Percentiles rank a stretch among this genome's conserved stretches.
These are phyloP conservation scores for Termitomyces bulborhizus DNA, from an alignment of 768 basidiomycete genomes.

Conservation along the genomic window DNA sequence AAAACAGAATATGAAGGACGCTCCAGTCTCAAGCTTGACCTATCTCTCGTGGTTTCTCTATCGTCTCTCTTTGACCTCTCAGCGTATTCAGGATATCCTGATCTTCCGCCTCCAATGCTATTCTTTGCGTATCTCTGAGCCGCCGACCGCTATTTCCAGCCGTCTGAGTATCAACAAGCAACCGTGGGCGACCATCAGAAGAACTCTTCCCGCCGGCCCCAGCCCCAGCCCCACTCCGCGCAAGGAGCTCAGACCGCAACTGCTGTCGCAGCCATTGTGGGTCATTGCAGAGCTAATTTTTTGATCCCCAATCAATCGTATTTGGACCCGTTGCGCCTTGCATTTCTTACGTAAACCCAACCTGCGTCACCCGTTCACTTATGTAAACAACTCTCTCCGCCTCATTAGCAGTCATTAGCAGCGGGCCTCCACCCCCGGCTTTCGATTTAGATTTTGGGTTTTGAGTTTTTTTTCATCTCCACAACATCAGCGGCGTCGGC, in stretches of 20 bases:
- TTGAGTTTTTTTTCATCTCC: no score
- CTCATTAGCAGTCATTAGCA: no score
- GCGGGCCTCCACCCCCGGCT: no score
- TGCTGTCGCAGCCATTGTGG: no score
- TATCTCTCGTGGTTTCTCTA: slow-evolving; percentile 86
- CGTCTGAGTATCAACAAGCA: slow-evolving; percentile 65
- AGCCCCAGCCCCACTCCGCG: slow-evolving; percentile 10
- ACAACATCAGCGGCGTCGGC: no score
- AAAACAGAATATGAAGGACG: background rate
- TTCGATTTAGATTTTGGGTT: no score
- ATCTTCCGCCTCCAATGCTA: slow-evolving; percentile 89
- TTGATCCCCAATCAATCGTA: no score
- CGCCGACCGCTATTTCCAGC: slow-evolving; percentile 72
- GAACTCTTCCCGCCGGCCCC: slow-evolving; percentile 20
- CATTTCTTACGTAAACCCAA: no score
- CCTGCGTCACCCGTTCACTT: no score
- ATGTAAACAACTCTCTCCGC: no score
- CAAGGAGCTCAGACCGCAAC: slow-evolving; percentile 55
- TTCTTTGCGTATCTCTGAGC: slow-evolving; percentile 70
- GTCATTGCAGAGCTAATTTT: no score
- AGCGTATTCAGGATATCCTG: slow-evolving; percentile 81
- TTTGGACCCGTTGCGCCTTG: no score
- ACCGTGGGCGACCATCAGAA: slow-evolving; percentile 57
- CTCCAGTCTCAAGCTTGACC: slow-evolving; percentile 30
- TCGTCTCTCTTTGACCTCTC: slow-evolving; percentile 82